Conservation (phyloP, 2,329 filamentous ascomycete species). For the Botrytis pseudocinerea region DNA sequence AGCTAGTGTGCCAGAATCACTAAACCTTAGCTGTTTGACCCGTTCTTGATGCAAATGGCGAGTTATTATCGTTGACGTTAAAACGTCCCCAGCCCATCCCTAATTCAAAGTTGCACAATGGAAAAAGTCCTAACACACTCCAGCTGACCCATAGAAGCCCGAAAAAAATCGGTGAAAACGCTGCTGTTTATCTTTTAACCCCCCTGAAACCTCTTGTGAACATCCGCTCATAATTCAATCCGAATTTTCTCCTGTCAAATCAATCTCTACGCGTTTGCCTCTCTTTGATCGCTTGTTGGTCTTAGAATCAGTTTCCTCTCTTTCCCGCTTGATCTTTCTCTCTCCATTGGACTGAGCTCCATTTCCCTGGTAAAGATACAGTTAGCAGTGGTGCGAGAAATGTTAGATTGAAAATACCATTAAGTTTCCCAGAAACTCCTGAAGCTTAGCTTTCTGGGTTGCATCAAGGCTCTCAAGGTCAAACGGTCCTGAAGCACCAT, state of each 20-base stretch:
- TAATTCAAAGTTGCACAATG: not conserved
- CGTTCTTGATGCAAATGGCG: not conserved
- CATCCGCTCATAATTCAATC: not conserved
- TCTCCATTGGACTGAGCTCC: not conserved
- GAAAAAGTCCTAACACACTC: not conserved
- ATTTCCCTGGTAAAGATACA: not conserved
- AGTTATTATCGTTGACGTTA: not conserved
- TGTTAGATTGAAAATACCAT: not conserved
- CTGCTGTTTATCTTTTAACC: not conserved
- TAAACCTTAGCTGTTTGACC: not conserved
- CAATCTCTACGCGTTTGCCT: constrained; percentile 1
- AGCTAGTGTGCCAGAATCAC: not conserved
- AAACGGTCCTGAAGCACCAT: not conserved
- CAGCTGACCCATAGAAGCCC: not conserved
- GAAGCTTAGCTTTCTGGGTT: constrained; percentile 4
- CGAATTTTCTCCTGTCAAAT: constrained; percentile 9
- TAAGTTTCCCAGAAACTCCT: constrained; percentile 13
- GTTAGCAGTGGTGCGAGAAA: not conserved
- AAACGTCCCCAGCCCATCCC: fast-evolving
- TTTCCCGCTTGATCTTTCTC: not conserved
- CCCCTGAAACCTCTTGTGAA: not conserved
- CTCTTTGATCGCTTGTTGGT: not conserved
- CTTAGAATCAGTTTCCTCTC: not conserved
- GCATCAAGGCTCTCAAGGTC: not conserved
- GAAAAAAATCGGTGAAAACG: too few relatives aligned